These are phyloP conservation scores for Clarireedia homoeocarpa DNA, from an alignment of 2,329 filamentous ascomycete species.

Conservation along the genomic window DNA sequence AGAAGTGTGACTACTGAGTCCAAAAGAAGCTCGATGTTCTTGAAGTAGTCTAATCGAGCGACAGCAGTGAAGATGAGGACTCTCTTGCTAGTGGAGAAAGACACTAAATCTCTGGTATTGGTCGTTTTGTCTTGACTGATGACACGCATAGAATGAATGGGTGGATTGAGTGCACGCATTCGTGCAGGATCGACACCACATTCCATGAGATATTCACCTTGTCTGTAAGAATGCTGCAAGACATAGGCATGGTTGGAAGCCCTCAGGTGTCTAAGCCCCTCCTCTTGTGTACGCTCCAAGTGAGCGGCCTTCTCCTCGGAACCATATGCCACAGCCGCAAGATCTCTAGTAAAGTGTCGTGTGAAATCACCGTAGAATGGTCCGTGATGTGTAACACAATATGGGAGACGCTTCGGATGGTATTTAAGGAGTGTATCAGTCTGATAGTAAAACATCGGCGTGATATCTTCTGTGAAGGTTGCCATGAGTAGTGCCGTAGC, in stretches of 20 bases:
- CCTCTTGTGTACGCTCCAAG: slow-evolving; percentile 9
- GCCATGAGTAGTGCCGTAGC: slow-evolving; percentile 7
- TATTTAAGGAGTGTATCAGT: slow-evolving; percentile 14
- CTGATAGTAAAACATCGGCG: slow-evolving; percentile 13
- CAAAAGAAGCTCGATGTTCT: slow-evolving; percentile 12
- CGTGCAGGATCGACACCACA: slow-evolving; percentile 9
- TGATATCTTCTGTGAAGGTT: neutral
- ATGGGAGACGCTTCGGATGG: slow-evolving; percentile 10
- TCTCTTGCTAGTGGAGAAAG: slow-evolving; percentile 5
- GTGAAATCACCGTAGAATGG: slow-evolving; percentile 13
- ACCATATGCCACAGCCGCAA: slow-evolving; percentile 13
- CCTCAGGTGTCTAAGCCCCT: slow-evolving; percentile 9
- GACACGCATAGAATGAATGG: slow-evolving; percentile 9
- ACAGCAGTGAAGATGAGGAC: slow-evolving; percentile 13
- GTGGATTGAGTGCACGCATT: slow-evolving; percentile 11
- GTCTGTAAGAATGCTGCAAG: slow-evolving; percentile 12
- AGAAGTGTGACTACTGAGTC: slow-evolving; percentile 11
- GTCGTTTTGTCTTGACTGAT: neutral
- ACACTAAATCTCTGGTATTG: neutral
- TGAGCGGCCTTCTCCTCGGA: slow-evolving; percentile 12
- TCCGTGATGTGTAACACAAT: slow-evolving; percentile 14
- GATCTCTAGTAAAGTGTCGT: slow-evolving; percentile 7
- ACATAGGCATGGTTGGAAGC: slow-evolving; percentile 10
- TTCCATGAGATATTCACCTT: slow-evolving; percentile 13
- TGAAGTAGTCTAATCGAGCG: slow-evolving; percentile 15